Evolutionary conservation across 2,329 filamentous ascomycete species (phyloP).

Genomic region (Pyrenochaeta sp.): DNA sequence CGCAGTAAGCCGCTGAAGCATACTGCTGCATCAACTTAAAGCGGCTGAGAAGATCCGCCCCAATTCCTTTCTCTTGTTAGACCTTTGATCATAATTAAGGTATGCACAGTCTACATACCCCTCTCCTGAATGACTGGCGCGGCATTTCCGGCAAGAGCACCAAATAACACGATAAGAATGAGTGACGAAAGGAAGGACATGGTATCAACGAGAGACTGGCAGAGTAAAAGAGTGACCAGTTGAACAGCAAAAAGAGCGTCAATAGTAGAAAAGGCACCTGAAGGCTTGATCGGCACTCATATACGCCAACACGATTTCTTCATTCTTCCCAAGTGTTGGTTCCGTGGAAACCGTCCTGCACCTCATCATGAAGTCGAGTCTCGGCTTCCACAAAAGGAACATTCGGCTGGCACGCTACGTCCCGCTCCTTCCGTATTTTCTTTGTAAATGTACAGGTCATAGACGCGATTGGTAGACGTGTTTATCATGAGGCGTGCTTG

Average conservation of each 20-base stretch:
- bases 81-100: too few species aligned
- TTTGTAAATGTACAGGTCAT: neutral
- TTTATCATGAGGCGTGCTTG: slow-evolving; percentile 16
- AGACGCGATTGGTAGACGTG: slow-evolving; percentile 19
- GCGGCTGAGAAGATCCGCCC: slow-evolving; percentile 23
- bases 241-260: slow-evolving; percentile 1
- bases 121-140: slow-evolving; percentile 28
- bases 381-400: slow-evolving; percentile 17
- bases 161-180: slow-evolving; percentile 17
- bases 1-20: slow-evolving; percentile 63
- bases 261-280: neutral
- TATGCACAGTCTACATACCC: slow-evolving; percentile 2
- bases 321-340: neutral
- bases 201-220: neutral
- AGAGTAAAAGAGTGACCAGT: slow-evolving; percentile 10
- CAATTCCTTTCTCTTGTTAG: slow-evolving; percentile 22
- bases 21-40: slow-evolving; percentile 54
- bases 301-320: slow-evolving; percentile 4
- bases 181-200: slow-evolving; percentile 24
- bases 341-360: slow-evolving; percentile 10
- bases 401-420: slow-evolving; percentile 7
- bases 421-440: slow-evolving; percentile 7
- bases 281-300: neutral
- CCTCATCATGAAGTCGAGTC: slow-evolving; percentile 14
- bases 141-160: slow-evolving; percentile 21